phyloP scores from a whole-genome alignment of 257 asterid species.

The Forsythia viridissima region DNA sequence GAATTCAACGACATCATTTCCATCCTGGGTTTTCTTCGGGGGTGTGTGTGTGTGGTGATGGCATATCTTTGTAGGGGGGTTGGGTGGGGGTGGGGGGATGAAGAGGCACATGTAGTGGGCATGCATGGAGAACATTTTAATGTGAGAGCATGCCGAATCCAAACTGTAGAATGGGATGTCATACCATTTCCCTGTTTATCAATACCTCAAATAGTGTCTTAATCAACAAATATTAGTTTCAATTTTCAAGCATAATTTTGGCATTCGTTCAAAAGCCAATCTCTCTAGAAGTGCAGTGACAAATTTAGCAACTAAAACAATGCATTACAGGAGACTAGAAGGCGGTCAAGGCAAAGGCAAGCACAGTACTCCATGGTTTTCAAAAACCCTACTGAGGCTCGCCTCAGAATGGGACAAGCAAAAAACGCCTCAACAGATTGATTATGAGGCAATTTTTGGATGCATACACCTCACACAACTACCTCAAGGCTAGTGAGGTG shows the following conservation, averaged over 20 bases:
- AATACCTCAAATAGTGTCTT: not conserved
- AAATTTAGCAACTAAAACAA: not conserved
- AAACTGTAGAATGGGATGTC: not conserved
- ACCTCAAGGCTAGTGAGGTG: no score
- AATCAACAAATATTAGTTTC: not conserved
- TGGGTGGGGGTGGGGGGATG: not conserved
- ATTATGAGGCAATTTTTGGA: no score
- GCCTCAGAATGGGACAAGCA: no score
- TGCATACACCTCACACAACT: no score
- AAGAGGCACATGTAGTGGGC: not conserved
- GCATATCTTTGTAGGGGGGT: not conserved
- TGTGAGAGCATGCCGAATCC: slow-evolving; percentile 8
- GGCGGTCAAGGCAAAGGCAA: not conserved
- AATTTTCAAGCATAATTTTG: not conserved
- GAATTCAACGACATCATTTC: slow-evolving; percentile 27
- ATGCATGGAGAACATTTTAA: slow-evolving; percentile 6
- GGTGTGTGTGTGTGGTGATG: not conserved
- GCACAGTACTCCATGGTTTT: no score
- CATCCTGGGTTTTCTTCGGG: slow-evolving; percentile 4
- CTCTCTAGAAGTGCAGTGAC: not conserved
- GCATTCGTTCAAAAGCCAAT: slow-evolving; percentile 6
- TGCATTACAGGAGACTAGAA: not conserved
- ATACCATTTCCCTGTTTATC: not conserved
- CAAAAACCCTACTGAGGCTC: no score
- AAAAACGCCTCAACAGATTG: no score